phyloP scores from a whole-genome alignment of 129 eudicot genomes.

The Pseudognaphalium luteoalbum region DNA sequence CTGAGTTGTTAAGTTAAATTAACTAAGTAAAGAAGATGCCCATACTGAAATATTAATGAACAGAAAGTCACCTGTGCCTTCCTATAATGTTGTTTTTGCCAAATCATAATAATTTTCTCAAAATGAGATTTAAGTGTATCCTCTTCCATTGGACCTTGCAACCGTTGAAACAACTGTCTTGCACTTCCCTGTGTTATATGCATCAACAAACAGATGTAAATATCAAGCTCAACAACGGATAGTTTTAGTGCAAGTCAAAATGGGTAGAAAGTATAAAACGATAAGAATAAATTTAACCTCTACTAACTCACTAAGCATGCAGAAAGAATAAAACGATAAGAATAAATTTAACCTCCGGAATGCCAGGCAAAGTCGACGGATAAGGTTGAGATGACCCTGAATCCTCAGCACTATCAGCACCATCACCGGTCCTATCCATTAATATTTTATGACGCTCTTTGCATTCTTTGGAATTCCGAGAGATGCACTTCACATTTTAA shows the following conservation, averaged over 20 bases:
- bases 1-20: neutral
- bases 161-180: constrained; percentile 80
- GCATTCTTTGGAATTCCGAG: constrained; percentile 85
- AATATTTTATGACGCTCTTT: constrained; percentile 71
- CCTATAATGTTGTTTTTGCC: constrained; percentile 51
- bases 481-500: constrained; percentile 57
- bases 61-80: constrained; percentile 55
- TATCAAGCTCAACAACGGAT: constrained; percentile 6
- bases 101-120: constrained; percentile 65
- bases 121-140: constrained; percentile 81
- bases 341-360: constrained; percentile 66
- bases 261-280: neutral
- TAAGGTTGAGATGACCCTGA: constrained; percentile 95
- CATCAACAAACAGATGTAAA: constrained; percentile 26
- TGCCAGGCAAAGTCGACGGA: constrained; percentile 90
- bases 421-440: constrained; percentile 82
- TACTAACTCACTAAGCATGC: neutral
- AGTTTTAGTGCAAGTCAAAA: neutral
- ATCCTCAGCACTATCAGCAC: constrained; percentile 95
- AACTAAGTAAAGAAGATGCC: neutral
- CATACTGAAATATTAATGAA: neutral
- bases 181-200: constrained; percentile 81
- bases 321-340: neutral
- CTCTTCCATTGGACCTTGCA: constrained; percentile 95
- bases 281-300: constrained; percentile 13